Base-by-base conservation (phyloP, 2,329 filamentous ascomycete genomes). In the Penicillium sp. region DNA sequence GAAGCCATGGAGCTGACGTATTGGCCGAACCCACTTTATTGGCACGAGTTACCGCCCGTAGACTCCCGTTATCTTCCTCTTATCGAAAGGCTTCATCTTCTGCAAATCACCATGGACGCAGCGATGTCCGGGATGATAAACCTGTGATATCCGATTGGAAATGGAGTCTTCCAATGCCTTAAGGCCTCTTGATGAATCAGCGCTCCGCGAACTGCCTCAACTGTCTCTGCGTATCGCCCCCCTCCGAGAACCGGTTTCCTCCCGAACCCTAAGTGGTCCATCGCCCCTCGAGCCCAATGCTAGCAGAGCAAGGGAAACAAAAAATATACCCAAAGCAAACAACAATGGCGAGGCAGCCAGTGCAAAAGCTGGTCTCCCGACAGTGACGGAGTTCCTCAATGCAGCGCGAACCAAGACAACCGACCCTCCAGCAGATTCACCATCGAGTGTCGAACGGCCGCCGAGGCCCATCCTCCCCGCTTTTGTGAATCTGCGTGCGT, bases 401-500 rank as follows among this genome's bases (percentile, higher is more conserved):
- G 67, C 68, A 44, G 65, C 67, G 32, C 68, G 69, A 46, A 72
- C 71, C 34, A 73, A 72, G 54, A 73, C 69, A 47, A 64, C 68
- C 34, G 72, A 76, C 47, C 52, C 65, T 22, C 47, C 61, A 7
- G 60, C 63, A 31, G 70, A 71, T 50, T 56, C 65, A 14, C 61
- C 70, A 39, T 62, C 68, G 39, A 72, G 57, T 43, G 56, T 68
- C n/a, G 74, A 75, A 47, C 69, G 70, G 34, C 73, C 67, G 14
- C 74, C 73, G 7, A 74, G 71, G 56, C 71, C 74, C 1, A 75
- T 75, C 21, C 66, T 77, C 5, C 77, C 77, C 2, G 76, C 76
- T 6, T 79, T 79, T 63, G 76, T 79, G 54, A 79, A 77, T 39
- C 68, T 78, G n/a, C 75, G 75, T 29, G 75, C 77, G 2, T 67